phyloP scores from a whole-genome alignment of 2,329 filamentous ascomycete genomes.

The Ophiostoma triangulosporum region DNA sequence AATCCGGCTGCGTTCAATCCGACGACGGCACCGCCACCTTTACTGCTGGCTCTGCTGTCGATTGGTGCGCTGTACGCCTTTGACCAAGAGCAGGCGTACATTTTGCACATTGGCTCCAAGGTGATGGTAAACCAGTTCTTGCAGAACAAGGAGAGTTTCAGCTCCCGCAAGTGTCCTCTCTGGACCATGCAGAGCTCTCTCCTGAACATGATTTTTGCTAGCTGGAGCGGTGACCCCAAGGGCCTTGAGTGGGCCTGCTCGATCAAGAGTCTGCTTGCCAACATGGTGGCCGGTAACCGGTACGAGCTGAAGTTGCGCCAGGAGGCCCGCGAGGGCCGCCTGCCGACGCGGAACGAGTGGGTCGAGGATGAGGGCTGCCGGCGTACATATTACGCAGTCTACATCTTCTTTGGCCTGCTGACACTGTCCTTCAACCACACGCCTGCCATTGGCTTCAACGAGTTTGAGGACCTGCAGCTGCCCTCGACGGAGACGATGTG shows the following conservation, averaged over 20 bases:
- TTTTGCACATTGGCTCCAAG: constrained; percentile 95
- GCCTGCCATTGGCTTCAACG: constrained; percentile 94
- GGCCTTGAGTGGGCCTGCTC: constrained; percentile 97
- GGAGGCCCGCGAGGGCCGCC: constrained; percentile 65
- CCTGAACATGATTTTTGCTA: constrained; percentile 97
- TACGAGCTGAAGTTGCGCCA: constrained; percentile 91
- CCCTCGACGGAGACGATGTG: constrained; percentile 90
- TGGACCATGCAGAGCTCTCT: constrained; percentile 98
- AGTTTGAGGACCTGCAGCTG: constrained; percentile 85
- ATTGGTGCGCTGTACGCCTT: constrained; percentile 95
- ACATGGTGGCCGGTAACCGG: constrained; percentile 95
- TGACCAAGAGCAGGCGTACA: constrained; percentile 91
- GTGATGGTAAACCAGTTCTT: constrained; percentile 93
- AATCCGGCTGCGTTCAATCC: constrained; percentile 86
- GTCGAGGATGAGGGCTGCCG: constrained; percentile 93
- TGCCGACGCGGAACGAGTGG: constrained; percentile 78
- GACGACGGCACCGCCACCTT: constrained; percentile 62
- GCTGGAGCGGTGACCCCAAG: constrained; percentile 96
- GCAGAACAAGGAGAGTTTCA: constrained; percentile 97
- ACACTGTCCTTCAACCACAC: constrained; percentile 97
- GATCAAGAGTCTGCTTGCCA: constrained; percentile 93
- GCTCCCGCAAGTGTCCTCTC: constrained; percentile 88
- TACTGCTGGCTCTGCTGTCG: constrained; percentile 80
- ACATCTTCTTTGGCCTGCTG: constrained; percentile 94
- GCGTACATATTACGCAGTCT: constrained; percentile 94